Base-by-base conservation (phyloP, 306 rosid genomes). In the Chamaecrista fasciculata region DNA sequence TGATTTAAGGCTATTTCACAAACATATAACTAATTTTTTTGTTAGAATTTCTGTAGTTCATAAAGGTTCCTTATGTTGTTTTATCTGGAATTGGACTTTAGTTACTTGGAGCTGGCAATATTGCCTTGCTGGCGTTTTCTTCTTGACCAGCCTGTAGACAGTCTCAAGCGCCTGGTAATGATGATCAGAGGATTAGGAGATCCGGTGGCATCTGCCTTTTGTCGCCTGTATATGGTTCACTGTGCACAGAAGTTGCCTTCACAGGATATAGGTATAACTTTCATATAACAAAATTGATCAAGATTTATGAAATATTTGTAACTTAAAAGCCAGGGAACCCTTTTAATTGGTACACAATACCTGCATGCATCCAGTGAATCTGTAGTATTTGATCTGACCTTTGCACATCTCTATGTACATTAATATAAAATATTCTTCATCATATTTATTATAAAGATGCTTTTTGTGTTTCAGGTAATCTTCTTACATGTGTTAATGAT, bases 51-150 rank as follows among this genome's bases (percentile, higher is more conserved):
- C 47, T 39, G 50, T 56, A 11, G n/a, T 11, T 10, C 21, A 31
- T 25, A 9, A 57, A 36, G 19, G 43, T 53, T 60, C 57, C 55
- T 59, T 47, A 56, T 71, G 44, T 69, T 19, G 44, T 34, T 67
- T 78, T 70, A 31, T 78, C 66, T 75, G 70, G 74, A 71, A 70
- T 67, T 74, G 52, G 57, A 37, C 75, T 72, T 55, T 78, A 94
- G 98, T 85, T 94, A 90, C 77, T 81, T 94, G 88, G 98, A 94
- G 86, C 79, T 94, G 42, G 98, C 98, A 72, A 77, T 94, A 74
- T 84, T 90, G 79, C 97, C 97, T 76, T 90, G 97, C 80, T 83
- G 92, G 91, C 85, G 82, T 62, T 94, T 88, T 84, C 81, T 90
- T 76, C 81, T 67, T 77, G 90, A 90, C 63, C 85, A 73, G 61